These are phyloP conservation scores for Ulmus americana DNA, from an alignment of 331 rosid genomes.

Conservation along the genomic window DNA sequence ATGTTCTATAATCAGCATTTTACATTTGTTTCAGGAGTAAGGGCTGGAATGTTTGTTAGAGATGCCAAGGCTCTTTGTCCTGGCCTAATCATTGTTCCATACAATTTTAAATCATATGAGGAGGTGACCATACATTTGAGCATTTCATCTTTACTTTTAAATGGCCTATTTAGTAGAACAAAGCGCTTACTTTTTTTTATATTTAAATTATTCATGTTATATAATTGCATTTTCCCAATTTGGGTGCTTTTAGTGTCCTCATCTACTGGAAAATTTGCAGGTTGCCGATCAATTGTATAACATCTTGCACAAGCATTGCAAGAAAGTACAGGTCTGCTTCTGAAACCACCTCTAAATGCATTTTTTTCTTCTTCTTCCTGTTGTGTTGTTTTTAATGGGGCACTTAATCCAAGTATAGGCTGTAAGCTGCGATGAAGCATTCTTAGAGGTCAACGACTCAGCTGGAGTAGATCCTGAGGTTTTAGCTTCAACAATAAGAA, in stretches of 20 bases:
- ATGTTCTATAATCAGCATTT: slow-evolving; percentile 14
- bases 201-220: not conserved
- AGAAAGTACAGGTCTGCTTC: slow-evolving; percentile 81
- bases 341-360: slow-evolving; percentile 20
- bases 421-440: slow-evolving; percentile 97
- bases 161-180: not conserved
- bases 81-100: slow-evolving; percentile 64
- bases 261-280: slow-evolving; percentile 46
- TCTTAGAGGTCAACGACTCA: slow-evolving; percentile 57
- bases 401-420: slow-evolving; percentile 50
- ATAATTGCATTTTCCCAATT: not conserved
- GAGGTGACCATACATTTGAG: slow-evolving; percentile 42
- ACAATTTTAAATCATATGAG: slow-evolving; percentile 86
- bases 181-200: not conserved
- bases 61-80: slow-evolving; percentile 82
- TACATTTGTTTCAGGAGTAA: slow-evolving; percentile 49
- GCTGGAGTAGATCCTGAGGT: slow-evolving; percentile 56
- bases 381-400: slow-evolving; percentile 17
- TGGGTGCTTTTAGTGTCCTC: slow-evolving; percentile 13
- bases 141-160: not conserved
- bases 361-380: slow-evolving; percentile 15
- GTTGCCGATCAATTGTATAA: slow-evolving; percentile 85
- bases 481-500: slow-evolving; percentile 62
- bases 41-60: slow-evolving; percentile 92
- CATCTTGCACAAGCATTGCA: slow-evolving; percentile 65